Evolutionary conservation across 1,139 yeast genomes (phyloP).

Genomic region (Saccharomyces hybrid): DNA sequence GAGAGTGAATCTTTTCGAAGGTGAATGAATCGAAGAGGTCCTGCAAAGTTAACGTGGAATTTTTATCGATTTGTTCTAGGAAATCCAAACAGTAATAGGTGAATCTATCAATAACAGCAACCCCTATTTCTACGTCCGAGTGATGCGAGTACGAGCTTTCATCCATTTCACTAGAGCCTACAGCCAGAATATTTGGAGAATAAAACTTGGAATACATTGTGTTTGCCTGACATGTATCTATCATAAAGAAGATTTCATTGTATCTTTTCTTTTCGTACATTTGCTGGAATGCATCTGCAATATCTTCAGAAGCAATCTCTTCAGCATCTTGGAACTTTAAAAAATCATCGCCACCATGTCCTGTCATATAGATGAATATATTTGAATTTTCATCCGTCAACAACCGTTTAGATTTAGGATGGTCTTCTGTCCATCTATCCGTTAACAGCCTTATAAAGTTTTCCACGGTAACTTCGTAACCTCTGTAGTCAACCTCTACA

Average conservation of each 20-base stretch:
- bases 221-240: constrained; percentile 97
- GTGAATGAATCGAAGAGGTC: constrained; percentile 82
- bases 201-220: constrained; percentile 92
- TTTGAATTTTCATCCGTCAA: constrained; percentile 91
- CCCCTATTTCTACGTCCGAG: constrained; percentile 92
- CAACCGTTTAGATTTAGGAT: constrained; percentile 84
- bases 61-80: constrained; percentile 71
- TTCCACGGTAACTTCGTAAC: constrained; percentile 97
- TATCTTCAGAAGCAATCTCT: constrained; percentile 89
- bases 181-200: constrained; percentile 87
- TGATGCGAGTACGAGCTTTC: constrained; percentile 95
- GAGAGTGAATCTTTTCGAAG: constrained; percentile 78
- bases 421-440: constrained; percentile 91
- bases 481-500: constrained; percentile 93
- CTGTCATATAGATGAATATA: constrained; percentile 90
- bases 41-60: constrained; percentile 66
- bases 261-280: constrained; percentile 94
- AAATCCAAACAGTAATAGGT: constrained; percentile 88
- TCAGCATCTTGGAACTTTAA: constrained; percentile 97
- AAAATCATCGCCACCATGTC: constrained; percentile 98
- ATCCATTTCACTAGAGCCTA: constrained; percentile 84
- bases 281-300: constrained; percentile 95
- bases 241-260: constrained; percentile 93
- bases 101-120: constrained; percentile 93
- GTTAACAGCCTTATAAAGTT: constrained; percentile 84